phyloP scores from a whole-genome alignment of 1,284 basidiomycete genomes.

The Microbotryomycetes sp. region DNA sequence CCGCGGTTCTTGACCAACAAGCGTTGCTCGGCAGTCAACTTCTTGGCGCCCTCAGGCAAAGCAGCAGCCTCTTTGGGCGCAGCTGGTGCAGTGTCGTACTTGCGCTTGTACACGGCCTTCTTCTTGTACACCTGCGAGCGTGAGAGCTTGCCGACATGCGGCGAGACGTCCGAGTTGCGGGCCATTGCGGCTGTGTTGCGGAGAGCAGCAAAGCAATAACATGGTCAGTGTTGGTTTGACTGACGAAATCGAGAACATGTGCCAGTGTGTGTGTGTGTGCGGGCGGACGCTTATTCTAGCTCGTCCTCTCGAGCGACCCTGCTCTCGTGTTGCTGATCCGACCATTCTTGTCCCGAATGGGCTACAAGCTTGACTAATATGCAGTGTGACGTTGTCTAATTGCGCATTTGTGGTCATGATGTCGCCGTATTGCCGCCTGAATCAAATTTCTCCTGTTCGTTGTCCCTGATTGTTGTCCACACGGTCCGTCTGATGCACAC shows the following conservation, averaged over 20 bases:
- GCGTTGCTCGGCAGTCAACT: slow-evolving; percentile 75
- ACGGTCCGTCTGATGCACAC: too few species aligned
- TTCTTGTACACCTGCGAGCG: slow-evolving; percentile 72
- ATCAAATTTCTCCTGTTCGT: background rate
- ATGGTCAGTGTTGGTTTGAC: background rate
- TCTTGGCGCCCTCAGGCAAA: slow-evolving; percentile 80
- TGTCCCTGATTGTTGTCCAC: too few species aligned
- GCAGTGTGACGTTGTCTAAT: background rate
- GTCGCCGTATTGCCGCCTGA: background rate
- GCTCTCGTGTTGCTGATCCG: background rate
- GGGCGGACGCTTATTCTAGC: background rate
- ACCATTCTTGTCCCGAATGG: background rate
- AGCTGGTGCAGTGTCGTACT: slow-evolving; percentile 50
- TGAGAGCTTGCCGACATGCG: slow-evolving; percentile 76
- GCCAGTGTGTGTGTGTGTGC: background rate
- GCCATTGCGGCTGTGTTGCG: slow-evolving; percentile 58
- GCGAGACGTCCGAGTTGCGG: slow-evolving; percentile 79
- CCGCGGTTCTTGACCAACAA: slow-evolving; percentile 50
- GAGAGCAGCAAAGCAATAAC: background rate
- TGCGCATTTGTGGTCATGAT: background rate
- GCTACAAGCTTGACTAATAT: background rate
- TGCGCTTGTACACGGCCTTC: slow-evolving; percentile 59
- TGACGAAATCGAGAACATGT: background rate
- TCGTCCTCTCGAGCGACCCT: too few species aligned
- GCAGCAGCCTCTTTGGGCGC: slow-evolving; percentile 49